Evolutionary conservation across 2,329 filamentous ascomycete species (phyloP).

Genomic region (Geosmithia morbida): DNA sequence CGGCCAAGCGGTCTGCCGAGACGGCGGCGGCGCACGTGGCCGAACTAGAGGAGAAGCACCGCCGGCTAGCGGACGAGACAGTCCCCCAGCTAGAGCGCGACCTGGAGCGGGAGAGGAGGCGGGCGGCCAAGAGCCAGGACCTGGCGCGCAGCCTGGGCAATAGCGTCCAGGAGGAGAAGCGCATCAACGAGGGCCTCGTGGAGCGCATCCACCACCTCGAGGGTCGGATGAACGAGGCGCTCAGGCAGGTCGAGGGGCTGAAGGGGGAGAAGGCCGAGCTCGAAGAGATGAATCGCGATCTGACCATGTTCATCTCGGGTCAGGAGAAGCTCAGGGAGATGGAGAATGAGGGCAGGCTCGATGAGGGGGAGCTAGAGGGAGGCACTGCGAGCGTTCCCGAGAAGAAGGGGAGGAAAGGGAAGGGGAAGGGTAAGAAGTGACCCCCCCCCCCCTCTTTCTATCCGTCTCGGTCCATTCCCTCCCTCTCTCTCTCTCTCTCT

Average conservation of each 20-base stretch:
- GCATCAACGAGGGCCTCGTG: slow-evolving; percentile 68
- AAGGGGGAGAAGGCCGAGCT: slow-evolving; percentile 56
- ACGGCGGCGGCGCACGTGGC: slow-evolving; percentile 36
- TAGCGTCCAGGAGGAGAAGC: slow-evolving; percentile 75
- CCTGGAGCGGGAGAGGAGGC: slow-evolving; percentile 50
- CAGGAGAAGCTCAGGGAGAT: slow-evolving; percentile 66
- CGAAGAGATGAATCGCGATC: slow-evolving; percentile 72
- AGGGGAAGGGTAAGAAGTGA: slow-evolving; percentile 16
- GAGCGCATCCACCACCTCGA: slow-evolving; percentile 65
- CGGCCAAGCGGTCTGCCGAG: slow-evolving; percentile 28
- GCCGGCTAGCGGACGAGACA: slow-evolving; percentile 36
- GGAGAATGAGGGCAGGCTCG: slow-evolving; percentile 41
- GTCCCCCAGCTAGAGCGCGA: slow-evolving; percentile 61
- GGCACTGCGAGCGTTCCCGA: slow-evolving; percentile 56
- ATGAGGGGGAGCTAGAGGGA: slow-evolving; percentile 60
- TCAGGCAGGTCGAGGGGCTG: slow-evolving; percentile 40
- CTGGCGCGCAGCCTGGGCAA: slow-evolving; percentile 64
- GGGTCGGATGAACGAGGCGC: slow-evolving; percentile 41
- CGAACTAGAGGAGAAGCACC: slow-evolving; percentile 28
- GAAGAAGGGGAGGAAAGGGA: slow-evolving; percentile 38
- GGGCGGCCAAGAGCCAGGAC: slow-evolving; percentile 57
- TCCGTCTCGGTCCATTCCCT: too few species aligned
- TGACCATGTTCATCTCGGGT: slow-evolving; percentile 77
- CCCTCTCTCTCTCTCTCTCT: too few species aligned
- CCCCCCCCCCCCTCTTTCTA: too few species aligned